Conservation (phyloP, 805 yeast species). For the Pichia ethanolica region DNA sequence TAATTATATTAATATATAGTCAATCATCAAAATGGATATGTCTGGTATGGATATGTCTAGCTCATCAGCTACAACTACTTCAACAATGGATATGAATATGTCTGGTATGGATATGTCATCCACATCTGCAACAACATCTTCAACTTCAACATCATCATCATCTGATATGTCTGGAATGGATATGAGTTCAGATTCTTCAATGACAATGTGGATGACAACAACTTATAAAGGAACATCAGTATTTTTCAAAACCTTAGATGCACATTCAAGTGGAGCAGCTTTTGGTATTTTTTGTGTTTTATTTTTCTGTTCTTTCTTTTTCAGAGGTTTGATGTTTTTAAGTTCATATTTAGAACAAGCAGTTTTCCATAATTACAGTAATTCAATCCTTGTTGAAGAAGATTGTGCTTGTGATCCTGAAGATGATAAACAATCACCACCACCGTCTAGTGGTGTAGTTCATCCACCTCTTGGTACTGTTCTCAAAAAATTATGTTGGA, state of each 20-base stretch:
- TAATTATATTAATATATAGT: background rate
- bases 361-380: conserved; percentile 43
- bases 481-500: conserved; percentile 26
- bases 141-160: background rate
- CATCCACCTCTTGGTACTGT: conserved; percentile 7
- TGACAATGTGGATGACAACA: conserved; percentile 55
- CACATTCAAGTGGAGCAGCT: conserved; percentile 50
- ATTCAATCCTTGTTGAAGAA: conserved; percentile 24
- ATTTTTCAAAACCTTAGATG: conserved; percentile 46
- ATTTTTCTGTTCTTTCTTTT: conserved; percentile 49
- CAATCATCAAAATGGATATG: background rate
- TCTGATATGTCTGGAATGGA: background rate
- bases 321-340: conserved; percentile 52
- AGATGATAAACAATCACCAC: conserved; percentile 9
- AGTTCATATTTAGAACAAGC: conserved; percentile 60
- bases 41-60: background rate
- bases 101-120: background rate
- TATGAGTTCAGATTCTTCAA: conserved; percentile 21
- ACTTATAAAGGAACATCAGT: conserved; percentile 52
- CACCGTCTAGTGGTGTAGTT: conserved; percentile 2
- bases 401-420: conserved; percentile 31
- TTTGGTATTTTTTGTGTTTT: conserved; percentile 66
- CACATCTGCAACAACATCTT: background rate
- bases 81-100: conserved; percentile 13
- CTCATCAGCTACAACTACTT: conserved; percentile 8